Evolutionary conservation across 2,329 filamentous ascomycete species (phyloP).

Genomic region (Acrocalymma vagum): DNA sequence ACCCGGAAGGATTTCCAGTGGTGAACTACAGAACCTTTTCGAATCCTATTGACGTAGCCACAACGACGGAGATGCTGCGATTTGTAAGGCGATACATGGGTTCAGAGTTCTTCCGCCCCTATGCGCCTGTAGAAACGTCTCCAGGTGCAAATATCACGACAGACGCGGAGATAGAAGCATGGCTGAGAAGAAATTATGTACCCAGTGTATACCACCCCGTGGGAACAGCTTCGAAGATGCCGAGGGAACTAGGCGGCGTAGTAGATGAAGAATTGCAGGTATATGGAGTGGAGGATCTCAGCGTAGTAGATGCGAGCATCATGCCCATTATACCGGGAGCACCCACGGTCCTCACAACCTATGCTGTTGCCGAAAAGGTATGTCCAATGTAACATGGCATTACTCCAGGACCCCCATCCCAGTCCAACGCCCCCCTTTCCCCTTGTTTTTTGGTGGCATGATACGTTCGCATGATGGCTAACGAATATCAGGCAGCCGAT

Average conservation of each 20-base stretch:
- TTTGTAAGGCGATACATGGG: constrained; percentile 20
- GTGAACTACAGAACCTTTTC: constrained; percentile 35
- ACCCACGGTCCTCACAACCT: constrained; percentile 20
- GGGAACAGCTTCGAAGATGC: constrained; percentile 38
- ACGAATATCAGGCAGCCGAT: constrained; percentile 15
- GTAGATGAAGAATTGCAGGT: constrained; percentile 37
- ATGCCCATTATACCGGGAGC: constrained; percentile 13
- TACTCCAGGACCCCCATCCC: too few relatives aligned
- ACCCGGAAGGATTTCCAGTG: constrained; percentile 27
- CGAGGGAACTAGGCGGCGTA: constrained; percentile 35
- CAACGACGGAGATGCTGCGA: constrained; percentile 25
- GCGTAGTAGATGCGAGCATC: constrained; percentile 16
- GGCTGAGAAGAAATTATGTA: neutral
- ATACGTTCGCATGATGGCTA: neutral
- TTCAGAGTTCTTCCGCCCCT: constrained; percentile 6
- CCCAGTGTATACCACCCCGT: constrained; percentile 16
- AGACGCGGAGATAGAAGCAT: constrained; percentile 3
- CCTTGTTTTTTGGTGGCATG: neutral
- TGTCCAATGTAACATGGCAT: too few relatives aligned
- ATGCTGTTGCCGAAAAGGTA: constrained; percentile 27
- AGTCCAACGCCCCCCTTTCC: too few relatives aligned
- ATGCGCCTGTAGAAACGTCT: constrained; percentile 2
- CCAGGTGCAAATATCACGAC: constrained; percentile 7
- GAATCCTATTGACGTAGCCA: constrained; percentile 31
- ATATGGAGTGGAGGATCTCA: constrained; percentile 25